phyloP scores from a whole-genome alignment of 1,284 basidiomycete species.

The Apiotrichum sp. region DNA sequence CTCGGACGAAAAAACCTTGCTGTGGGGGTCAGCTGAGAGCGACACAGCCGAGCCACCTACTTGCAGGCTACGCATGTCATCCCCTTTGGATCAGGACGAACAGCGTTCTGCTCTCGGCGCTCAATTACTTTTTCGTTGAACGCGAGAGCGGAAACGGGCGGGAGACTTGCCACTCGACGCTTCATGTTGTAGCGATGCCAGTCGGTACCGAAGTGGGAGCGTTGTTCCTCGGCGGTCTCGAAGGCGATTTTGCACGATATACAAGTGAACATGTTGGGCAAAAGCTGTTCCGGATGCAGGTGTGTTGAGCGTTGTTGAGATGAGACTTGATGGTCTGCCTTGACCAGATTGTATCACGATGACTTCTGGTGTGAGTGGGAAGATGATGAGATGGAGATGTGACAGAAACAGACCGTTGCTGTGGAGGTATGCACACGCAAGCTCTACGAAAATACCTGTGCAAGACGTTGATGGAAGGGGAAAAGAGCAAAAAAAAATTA shows the following conservation, averaged over 20 bases:
- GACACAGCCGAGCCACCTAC: constrained; percentile 48
- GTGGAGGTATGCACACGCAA: no score
- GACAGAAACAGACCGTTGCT: no score
- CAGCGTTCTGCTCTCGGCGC: constrained; percentile 63
- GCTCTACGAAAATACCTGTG: no score
- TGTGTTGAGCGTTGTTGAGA: no score
- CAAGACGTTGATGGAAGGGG: no score
- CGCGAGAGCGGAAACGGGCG: constrained; percentile 69
- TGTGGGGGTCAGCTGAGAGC: constrained; percentile 45
- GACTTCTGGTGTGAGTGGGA: no score
- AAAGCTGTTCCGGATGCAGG: no score
- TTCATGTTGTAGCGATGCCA: constrained; percentile 99
- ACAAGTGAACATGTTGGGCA: constrained; percentile 73
- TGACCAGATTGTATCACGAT: no score
- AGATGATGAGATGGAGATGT: no score
- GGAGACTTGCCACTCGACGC: constrained; percentile 82
- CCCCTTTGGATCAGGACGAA: constrained; percentile 60
- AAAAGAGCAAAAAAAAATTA: no score
- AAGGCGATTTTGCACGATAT: constrained; percentile 90
- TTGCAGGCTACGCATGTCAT: constrained; percentile 73
- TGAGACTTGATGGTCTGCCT: no score
- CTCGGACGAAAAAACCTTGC: constrained; percentile 82
- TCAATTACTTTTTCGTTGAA: constrained; percentile 90
- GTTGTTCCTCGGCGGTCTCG: constrained; percentile 73
- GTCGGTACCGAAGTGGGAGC: constrained; percentile 87